Evolutionary conservation across 306 rosid species (phyloP), one percentile per base, ranked within the genome.

Genomic region (Glycyrrhiza uralensis): DNA sequence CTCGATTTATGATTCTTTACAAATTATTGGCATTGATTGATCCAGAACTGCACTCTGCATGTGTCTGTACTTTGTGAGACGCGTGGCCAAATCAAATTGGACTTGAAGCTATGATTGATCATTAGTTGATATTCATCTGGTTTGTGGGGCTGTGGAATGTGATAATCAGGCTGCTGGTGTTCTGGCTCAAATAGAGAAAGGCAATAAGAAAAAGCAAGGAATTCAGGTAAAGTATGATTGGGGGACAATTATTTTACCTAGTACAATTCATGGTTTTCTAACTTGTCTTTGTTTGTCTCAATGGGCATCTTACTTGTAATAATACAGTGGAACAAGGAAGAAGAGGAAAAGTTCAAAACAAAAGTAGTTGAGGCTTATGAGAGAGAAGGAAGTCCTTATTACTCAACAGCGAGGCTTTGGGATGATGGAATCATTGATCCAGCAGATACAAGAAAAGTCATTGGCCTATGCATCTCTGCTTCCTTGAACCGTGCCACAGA

Each of bases 341-440:
- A 91, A 71, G 98, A 94, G 80, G 98, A 91, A 20, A 79, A 67
- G 65, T 94, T 91, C 77, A 89, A 86, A 90, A 63, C 79, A 1
- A 86, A 86, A 72, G 96, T 91, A 1, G 85, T 91, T 41, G 95
- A 91, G 58, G 95, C 92, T 0, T 91, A 89, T 20, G 98, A 94
- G 69, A 87, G 29, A 71, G 97, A 94, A 79, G 98, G 95, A 70
- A 89, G 87, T 59, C 91, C 96, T 18, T 94, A 91, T 56, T 94
- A 87, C 87, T 91, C 98, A 55, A 91, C 97, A 12, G 97, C 96
- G 4, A 85, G 97, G 90, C 87, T 94, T 8, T 87, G 97, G 97
- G 98, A 94, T 35, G 98, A 91, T 76, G 97, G 97, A 73, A 78
- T 94, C 61, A 87, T 91, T 72, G 98, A 94, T 84, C 98, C 98